Conservation (phyloP, 345 rosid species). For the Arabidopsis suecica region DNA sequence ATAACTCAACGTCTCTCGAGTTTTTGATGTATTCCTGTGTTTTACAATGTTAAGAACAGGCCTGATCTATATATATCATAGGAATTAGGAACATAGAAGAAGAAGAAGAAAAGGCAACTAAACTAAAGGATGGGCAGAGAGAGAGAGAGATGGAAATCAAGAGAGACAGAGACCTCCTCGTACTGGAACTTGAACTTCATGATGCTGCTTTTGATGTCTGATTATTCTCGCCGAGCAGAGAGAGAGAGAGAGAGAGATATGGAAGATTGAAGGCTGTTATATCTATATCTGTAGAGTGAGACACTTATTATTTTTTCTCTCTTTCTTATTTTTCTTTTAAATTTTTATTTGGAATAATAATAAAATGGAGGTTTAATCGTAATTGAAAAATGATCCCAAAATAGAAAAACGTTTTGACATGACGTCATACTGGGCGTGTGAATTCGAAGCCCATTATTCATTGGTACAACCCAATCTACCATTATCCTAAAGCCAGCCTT, state of each 20-base stretch:
- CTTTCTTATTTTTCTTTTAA: neutral
- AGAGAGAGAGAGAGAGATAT: conserved; percentile 12
- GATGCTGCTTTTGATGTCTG: conserved; percentile 7
- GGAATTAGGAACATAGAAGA: conserved; percentile 8
- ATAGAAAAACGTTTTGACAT: neutral
- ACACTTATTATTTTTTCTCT: neutral
- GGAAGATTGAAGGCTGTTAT: conserved; percentile 21
- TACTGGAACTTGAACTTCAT: conserved; percentile 23
- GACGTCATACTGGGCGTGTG: conserved; percentile 12
- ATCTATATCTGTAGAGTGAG: neutral
- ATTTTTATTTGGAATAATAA: neutral
- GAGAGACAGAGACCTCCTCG: conserved; percentile 31
- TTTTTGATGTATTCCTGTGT: conserved; percentile 68
- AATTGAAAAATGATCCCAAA: neutral
- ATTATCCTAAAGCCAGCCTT: no score
- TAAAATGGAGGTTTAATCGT: neutral
- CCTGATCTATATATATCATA: neutral
- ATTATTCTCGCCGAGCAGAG: neutral
- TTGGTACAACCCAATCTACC: no score
- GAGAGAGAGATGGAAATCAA: neutral
- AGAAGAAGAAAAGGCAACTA: neutral
- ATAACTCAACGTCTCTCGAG: conserved; percentile 75
- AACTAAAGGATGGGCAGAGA: no score
- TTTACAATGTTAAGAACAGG: neutral
- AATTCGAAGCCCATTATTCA: neutral